Percentiles rank a stretch among this genome's conserved stretches.
Evolutionary conservation across 352 stramenopile species (phyloP).

Genomic region (Peronospora destructor): DNA sequence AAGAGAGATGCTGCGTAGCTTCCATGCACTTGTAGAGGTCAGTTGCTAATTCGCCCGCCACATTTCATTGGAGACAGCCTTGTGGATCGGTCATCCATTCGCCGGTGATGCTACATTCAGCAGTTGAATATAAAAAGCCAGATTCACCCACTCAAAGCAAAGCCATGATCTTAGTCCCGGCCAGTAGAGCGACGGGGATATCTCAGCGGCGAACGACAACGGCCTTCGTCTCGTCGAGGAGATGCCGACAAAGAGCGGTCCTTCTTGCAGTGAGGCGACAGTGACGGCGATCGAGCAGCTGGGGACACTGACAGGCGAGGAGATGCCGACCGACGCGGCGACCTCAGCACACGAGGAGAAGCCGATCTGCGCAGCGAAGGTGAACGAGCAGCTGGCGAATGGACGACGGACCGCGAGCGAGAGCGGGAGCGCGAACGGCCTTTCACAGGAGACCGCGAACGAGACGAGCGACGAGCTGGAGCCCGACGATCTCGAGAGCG

Average conservation of each 20-base stretch:
- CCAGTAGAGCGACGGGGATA: conserved; percentile 36
- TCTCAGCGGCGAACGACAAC: conserved; percentile 50
- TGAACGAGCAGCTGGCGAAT: conserved; percentile 28
- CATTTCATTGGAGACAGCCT: too few species aligned
- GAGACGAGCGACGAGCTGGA: conserved; percentile 38
- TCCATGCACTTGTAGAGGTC: conserved; percentile 20
- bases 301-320: conserved; percentile 33
- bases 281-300: conserved; percentile 37
- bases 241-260: conserved; percentile 45
- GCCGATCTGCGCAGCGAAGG: conserved; percentile 24
- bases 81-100: neutral
- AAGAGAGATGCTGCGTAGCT: conserved; percentile 23
- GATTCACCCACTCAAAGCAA: conserved; percentile 8
- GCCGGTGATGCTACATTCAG: conserved; percentile 1
- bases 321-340: conserved; percentile 17
- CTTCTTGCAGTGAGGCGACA: conserved; percentile 35
- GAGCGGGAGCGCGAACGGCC: conserved; percentile 35
- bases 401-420: conserved; percentile 33
- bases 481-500: conserved; percentile 43
- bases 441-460: conserved; percentile 46
- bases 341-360: conserved; percentile 15
- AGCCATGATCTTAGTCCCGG: conserved; percentile 31
- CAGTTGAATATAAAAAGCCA: conserved; percentile 6
- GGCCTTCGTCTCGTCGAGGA: conserved; percentile 33
- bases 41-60: conserved; percentile 2